phyloP scores from a whole-genome alignment of 1,284 basidiomycete genomes.

The Heterobasidion irregulare region DNA sequence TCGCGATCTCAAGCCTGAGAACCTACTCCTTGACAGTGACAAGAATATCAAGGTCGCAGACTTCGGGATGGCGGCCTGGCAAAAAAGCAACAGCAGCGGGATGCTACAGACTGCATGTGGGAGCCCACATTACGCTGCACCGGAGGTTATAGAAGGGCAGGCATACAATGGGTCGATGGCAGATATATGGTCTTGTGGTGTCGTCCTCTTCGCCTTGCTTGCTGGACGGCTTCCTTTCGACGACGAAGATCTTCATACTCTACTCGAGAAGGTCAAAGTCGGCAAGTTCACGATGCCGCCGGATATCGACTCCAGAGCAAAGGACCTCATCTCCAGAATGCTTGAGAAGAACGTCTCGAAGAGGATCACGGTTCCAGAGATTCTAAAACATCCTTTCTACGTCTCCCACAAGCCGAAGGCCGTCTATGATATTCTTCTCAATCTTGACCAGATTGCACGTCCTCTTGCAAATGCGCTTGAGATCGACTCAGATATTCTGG shows the following conservation, averaged over 20 bases:
- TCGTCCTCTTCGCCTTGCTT: conserved; percentile 90
- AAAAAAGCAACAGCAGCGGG: conserved; percentile 44
- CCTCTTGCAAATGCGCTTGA: conserved; percentile 53
- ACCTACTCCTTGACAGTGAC: conserved; percentile 79
- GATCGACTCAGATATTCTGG: conserved; percentile 87
- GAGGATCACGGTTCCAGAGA: conserved; percentile 86
- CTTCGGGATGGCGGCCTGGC: conserved; percentile 99
- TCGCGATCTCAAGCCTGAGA: conserved; percentile 96
- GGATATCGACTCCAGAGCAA: conserved; percentile 70
- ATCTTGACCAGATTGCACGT: conserved; percentile 57
- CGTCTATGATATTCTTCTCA: conserved; percentile 47
- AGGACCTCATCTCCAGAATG: conserved; percentile 85
- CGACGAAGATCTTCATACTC: conserved; percentile 68
- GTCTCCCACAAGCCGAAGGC: conserved; percentile 49
- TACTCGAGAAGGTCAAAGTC: conserved; percentile 82
- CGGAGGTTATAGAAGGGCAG: conserved; percentile 83
- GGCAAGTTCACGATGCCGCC: conserved; percentile 81
- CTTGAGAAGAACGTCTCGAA: conserved; percentile 75
- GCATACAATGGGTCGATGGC: conserved; percentile 86
- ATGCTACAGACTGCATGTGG: conserved; percentile 91
- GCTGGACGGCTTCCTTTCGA: conserved; percentile 94
- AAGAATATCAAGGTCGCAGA: conserved; percentile 96
- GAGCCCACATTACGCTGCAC: conserved; percentile 96
- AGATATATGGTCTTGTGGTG: conserved; percentile 98
- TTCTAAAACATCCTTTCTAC: conserved; percentile 88